Evolutionary conservation across 257 asterid genomes (phyloP).

Genomic region (Schizonepeta tenuifolia): DNA sequence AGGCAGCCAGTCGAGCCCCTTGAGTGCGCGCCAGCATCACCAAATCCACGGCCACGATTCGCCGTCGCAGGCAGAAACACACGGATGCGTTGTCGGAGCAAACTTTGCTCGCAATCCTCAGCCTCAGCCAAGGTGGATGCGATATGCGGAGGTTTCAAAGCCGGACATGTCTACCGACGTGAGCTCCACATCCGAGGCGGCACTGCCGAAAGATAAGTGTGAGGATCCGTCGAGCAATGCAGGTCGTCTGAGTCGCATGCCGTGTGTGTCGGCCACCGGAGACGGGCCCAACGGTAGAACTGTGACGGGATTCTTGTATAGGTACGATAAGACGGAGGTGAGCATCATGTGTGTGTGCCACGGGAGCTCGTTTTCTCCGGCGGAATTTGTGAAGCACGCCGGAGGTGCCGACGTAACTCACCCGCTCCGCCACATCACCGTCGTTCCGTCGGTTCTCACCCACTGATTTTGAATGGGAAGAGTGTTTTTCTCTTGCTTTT

Average conservation of each 20-base stretch:
- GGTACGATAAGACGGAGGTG: constrained; percentile 53
- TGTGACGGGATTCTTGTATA: constrained; percentile 56
- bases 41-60: constrained; percentile 22
- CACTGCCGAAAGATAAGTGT: not conserved
- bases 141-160: not conserved
- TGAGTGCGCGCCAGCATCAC: not conserved
- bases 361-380: constrained; percentile 59
- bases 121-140: constrained; percentile 6
- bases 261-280: constrained; percentile 69
- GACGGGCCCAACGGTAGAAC: constrained; percentile 74
- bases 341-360: constrained; percentile 74
- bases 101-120: not conserved
- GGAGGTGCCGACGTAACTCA: constrained; percentile 55
- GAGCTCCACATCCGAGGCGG: constrained; percentile 1
- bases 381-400: constrained; percentile 79
- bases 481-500: not conserved
- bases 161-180: not conserved
- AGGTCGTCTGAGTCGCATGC: constrained; percentile 40
- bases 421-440: constrained; percentile 67
- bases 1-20: constrained; percentile 47
- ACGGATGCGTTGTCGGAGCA: not conserved
- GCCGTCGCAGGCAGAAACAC: not conserved
- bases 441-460: constrained; percentile 37
- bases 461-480: not conserved
- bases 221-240: too few relatives aligned